phyloP scores from a whole-genome alignment of 2,329 filamentous ascomycete species.

The Trichoderma semiorbis region DNA sequence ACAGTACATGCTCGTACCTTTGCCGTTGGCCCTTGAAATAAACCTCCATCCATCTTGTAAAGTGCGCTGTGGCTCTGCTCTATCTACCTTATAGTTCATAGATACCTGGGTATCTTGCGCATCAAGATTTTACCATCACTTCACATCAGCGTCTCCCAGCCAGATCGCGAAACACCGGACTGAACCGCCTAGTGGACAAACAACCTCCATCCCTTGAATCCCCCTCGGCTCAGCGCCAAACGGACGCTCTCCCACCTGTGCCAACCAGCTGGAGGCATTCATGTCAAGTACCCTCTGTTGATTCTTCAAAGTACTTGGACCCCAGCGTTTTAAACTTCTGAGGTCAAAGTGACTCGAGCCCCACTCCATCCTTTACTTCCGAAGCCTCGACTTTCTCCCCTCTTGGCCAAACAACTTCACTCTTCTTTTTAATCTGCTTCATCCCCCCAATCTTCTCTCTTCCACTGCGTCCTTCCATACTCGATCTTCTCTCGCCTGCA shows the following conservation, averaged over 20 bases:
- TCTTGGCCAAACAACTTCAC: conserved; percentile 10
- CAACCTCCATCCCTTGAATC: not conserved
- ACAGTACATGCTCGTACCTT: not conserved
- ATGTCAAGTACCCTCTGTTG: not conserved
- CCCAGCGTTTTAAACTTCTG: not conserved
- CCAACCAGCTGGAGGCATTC: not conserved
- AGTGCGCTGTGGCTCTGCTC: not conserved
- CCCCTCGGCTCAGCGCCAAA: not conserved
- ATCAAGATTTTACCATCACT: not conserved
- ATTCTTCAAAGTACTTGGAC: not conserved
- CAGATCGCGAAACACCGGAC: not conserved
- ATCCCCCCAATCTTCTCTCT: not conserved
- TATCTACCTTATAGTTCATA: not conserved
- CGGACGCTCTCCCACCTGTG: not conserved
- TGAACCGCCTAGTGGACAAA: not conserved
- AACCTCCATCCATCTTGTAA: not conserved
- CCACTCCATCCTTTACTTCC: conserved; percentile 18
- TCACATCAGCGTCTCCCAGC: not conserved
- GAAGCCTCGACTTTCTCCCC: conserved; percentile 14
- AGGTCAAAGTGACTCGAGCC: conserved; percentile 11
- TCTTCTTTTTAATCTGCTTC: not conserved
- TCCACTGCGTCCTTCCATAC: not conserved
- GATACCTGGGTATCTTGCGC: not conserved
- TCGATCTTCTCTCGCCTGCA: not conserved
- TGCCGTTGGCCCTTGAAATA: not conserved